A percentile compares a stretch with the other conserved stretches of the same genome.
phyloP scores from a whole-genome alignment of 2,329 filamentous ascomycete species.

The Penicillium sp. region DNA sequence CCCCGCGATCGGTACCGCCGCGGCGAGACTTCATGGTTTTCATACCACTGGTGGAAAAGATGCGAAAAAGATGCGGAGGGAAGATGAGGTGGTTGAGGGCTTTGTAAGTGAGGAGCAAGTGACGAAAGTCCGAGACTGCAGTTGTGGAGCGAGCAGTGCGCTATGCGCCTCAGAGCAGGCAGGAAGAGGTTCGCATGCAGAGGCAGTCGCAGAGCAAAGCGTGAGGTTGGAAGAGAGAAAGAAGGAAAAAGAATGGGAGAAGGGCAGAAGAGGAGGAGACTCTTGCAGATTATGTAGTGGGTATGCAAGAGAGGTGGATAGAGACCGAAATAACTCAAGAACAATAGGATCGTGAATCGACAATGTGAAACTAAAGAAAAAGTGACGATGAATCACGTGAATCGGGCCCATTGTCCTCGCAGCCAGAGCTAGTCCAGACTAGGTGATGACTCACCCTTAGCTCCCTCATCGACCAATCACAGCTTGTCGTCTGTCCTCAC shows the following conservation, averaged over 20 bases:
- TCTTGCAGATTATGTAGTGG: conserved; percentile 15
- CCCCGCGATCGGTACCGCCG: conserved; percentile 45
- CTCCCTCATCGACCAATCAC: conserved; percentile 26
- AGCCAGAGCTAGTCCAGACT: neutral
- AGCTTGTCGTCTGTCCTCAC: conserved; percentile 36
- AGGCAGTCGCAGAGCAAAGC: neutral
- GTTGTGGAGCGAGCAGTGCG: conserved; percentile 20
- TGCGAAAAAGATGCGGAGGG: neutral
- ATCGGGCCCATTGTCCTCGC: neutral
- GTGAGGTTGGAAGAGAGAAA: neutral
- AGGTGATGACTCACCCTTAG: conserved; percentile 14
- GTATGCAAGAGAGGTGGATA: conserved; percentile 5
- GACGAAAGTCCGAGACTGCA: conserved; percentile 2
- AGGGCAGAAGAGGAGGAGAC: neutral
- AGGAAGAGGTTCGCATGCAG: conserved; percentile 25
- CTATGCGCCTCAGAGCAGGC: conserved; percentile 29
- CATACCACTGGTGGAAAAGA: conserved; percentile 20
- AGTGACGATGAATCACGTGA: conserved; percentile 34
- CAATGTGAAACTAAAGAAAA: conserved; percentile 24
- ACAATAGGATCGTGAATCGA: conserved; percentile 11
- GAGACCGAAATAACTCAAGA: conserved; percentile 10
- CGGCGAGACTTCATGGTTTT: conserved; percentile 36
- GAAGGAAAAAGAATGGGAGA: neutral
- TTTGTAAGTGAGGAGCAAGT: neutral
- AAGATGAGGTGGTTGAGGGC: neutral